phyloP scores from a whole-genome alignment of 768 basidiomycete genomes.

The Pisolithus tinctorius region DNA sequence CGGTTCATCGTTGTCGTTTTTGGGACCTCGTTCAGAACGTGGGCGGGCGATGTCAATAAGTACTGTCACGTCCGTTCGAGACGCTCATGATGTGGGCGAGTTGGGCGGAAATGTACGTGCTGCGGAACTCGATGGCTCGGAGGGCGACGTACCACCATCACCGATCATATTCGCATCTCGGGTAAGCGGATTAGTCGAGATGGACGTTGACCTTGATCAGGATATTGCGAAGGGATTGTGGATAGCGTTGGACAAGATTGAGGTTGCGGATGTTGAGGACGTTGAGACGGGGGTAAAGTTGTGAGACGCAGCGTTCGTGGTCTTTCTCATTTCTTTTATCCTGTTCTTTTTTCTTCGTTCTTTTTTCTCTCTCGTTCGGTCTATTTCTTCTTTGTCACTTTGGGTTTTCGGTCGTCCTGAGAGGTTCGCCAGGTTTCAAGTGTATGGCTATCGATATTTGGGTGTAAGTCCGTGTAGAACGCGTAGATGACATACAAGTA shows the following conservation, averaged over 20 bases:
- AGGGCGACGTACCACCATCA: background rate
- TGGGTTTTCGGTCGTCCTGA: no score
- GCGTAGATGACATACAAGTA: no score
- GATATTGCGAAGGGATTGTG: conserved; percentile 7
- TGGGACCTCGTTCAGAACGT: conserved; percentile 8
- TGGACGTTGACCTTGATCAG: background rate
- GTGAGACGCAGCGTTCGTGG: background rate
- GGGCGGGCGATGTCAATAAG: conserved; percentile 16
- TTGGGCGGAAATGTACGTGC: no score
- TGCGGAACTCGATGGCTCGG: no score
- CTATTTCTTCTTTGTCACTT: no score
- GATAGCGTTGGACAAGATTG: conserved; percentile 22
- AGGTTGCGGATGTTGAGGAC: conserved; percentile 2
- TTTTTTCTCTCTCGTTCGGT: no score
- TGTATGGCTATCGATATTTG: no score
- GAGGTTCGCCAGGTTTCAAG: no score
- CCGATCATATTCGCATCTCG: background rate
- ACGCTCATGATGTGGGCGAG: background rate
- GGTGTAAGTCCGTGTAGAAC: no score
- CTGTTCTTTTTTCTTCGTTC: background rate
- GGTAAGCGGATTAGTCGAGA: background rate
- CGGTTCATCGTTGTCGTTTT: conserved; percentile 7
- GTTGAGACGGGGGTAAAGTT: no score
- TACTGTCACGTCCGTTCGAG: conserved; percentile 10
- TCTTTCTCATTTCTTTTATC: background rate